Percentiles rank a stretch among this genome's conserved stretches.
phyloP scores from a whole-genome alignment of 345 rosid species.

The Heritiera fomes region DNA sequence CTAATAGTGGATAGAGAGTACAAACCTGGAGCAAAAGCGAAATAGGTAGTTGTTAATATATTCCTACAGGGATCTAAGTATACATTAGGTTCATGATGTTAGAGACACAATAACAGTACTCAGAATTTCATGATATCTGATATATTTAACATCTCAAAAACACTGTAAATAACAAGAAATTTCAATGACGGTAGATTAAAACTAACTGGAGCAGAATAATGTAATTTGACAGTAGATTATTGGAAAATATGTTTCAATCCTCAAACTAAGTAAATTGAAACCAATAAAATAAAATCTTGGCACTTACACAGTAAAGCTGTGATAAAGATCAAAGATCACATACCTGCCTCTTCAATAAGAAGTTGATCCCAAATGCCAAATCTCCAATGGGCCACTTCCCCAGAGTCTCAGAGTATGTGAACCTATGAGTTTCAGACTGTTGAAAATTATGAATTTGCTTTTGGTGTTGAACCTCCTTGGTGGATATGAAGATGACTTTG shows the following conservation, averaged over 20 bases:
- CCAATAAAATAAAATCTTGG: not conserved
- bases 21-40: constrained; percentile 90
- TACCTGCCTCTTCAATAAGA: constrained; percentile 96
- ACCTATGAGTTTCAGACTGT: constrained; percentile 75
- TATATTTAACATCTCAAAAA: not conserved
- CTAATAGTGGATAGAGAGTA: not conserved
- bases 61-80: too few relatives aligned
- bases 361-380: constrained; percentile 93
- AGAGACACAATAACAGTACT: not conserved
- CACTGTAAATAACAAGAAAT: not conserved
- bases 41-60: constrained; percentile 47
- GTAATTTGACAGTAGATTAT: not conserved
- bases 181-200: not conserved
- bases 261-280: not conserved
- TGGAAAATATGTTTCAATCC: too few relatives aligned
- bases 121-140: not conserved
- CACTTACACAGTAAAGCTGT: not conserved
- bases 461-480: too few relatives aligned
- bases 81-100: not conserved
- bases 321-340: constrained; percentile 16
- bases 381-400: constrained; percentile 99
- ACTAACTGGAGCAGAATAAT: not conserved
- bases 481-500: too few relatives aligned
- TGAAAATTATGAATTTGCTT: too few relatives aligned
- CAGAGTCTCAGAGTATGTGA: constrained; percentile 92